Evolutionary conservation across 208 protist species (phyloP).

Genomic region (Tetramitus jugosus): DNA sequence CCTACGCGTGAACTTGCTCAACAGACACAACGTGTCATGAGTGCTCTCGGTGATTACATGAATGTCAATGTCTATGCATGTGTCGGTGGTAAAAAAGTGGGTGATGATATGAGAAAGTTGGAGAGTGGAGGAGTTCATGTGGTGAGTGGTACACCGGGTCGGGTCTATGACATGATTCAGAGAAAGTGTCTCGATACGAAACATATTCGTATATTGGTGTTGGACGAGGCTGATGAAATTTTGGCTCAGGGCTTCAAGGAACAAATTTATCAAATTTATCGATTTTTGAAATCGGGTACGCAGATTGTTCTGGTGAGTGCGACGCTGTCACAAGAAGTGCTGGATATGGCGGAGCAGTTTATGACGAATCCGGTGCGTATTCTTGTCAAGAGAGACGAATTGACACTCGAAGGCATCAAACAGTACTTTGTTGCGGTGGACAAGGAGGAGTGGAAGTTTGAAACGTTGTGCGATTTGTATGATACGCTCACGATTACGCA

Average conservation of each 20-base stretch:
- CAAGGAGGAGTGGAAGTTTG: slow-evolving; percentile 97
- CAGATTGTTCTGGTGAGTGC: slow-evolving; percentile 80
- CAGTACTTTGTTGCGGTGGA: slow-evolving; percentile 97
- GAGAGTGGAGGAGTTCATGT: slow-evolving; percentile 83
- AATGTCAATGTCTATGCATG: slow-evolving; percentile 67
- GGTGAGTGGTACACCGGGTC: slow-evolving; percentile 94
- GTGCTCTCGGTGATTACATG: slow-evolving; percentile 67
- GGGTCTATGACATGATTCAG: slow-evolving; percentile 94
- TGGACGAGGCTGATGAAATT: slow-evolving; percentile 99
- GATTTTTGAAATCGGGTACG: slow-evolving; percentile 67
- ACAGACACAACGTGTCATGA: slow-evolving; percentile 85
- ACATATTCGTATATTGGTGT: slow-evolving; percentile 79
- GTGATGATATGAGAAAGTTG: slow-evolving; percentile 77
- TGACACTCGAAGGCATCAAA: slow-evolving; percentile 94
- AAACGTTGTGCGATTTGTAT: slow-evolving; percentile 97
- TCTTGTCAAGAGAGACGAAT: slow-evolving; percentile 95
- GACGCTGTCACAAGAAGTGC: slow-evolving; percentile 70
- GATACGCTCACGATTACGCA: slow-evolving; percentile 94
- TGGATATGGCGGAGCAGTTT: slow-evolving; percentile 92
- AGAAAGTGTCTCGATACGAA: slow-evolving; percentile 63
- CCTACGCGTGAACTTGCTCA: slow-evolving; percentile 94
- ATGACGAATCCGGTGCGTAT: slow-evolving; percentile 96
- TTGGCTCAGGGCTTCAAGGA: slow-evolving; percentile 96
- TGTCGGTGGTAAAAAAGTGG: slow-evolving; percentile 78
- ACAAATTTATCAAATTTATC: slow-evolving; percentile 96